Percentiles rank a stretch among this genome's conserved stretches.
These are phyloP conservation scores for Lachancea kluyveri DNA, from an alignment of 805 yeast genomes.

Conservation along the genomic window DNA sequence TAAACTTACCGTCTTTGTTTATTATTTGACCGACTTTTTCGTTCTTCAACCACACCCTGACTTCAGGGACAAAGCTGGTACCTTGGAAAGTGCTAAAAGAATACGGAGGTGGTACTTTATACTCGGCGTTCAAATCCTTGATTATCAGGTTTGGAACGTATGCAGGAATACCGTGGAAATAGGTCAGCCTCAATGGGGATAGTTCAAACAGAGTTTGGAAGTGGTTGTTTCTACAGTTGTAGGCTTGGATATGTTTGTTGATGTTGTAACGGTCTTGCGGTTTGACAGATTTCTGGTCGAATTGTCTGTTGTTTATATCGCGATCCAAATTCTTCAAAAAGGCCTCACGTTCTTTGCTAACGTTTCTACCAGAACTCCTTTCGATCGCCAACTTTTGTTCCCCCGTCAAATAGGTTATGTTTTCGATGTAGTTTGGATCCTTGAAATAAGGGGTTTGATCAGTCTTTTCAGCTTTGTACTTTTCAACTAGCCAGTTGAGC, in stretches of 20 bases:
- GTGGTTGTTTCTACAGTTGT: slow-evolving; percentile 58
- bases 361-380: slow-evolving; percentile 7
- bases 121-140: slow-evolving; percentile 42
- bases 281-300: slow-evolving; percentile 15
- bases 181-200: slow-evolving; percentile 45
- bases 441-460: slow-evolving; percentile 3
- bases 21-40: slow-evolving; percentile 11
- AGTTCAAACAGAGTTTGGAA: slow-evolving; percentile 42
- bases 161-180: slow-evolving; percentile 54
- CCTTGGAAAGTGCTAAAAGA: slow-evolving; percentile 31
- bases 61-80: slow-evolving; percentile 44
- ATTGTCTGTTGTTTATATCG: slow-evolving; percentile 1
- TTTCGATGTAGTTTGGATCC: slow-evolving; percentile 10
- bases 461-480: slow-evolving; percentile 2
- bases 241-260: slow-evolving; percentile 30
- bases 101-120: slow-evolving; percentile 33
- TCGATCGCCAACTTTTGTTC: slow-evolving; percentile 1
- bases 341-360: slow-evolving; percentile 11
- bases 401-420: slow-evolving; percentile 5
- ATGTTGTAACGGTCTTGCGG: slow-evolving; percentile 32
- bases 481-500: slow-evolving; percentile 9
- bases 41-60: slow-evolving; percentile 48
- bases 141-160: slow-evolving; percentile 46
- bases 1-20: slow-evolving; percentile 2
- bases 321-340: slow-evolving; percentile 7